Evolutionary conservation across 1,284 basidiomycete genomes (phyloP).

Genomic region (Pseudozyma sp.): DNA sequence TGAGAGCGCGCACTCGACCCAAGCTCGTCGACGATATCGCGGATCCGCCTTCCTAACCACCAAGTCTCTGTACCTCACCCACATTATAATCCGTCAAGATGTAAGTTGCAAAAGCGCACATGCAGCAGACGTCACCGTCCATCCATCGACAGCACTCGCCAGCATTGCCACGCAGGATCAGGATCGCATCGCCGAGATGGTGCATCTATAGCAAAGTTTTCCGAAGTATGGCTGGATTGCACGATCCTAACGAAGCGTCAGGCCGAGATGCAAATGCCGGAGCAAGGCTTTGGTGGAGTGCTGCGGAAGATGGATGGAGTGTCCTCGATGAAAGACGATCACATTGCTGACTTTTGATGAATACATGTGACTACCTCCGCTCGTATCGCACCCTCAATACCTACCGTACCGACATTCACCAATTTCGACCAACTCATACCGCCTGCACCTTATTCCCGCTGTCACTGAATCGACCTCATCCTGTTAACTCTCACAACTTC

Average conservation of each 20-base stretch:
- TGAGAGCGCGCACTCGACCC: constrained; percentile 1
- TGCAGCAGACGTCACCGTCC: neutral
- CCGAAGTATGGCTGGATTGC: no score
- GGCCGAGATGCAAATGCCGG: no score
- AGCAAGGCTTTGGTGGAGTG: neutral
- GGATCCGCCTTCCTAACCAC: constrained; percentile 33
- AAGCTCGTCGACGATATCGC: constrained; percentile 38
- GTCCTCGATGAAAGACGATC: neutral
- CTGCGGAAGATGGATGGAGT: neutral
- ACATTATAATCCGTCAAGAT: constrained; percentile 50
- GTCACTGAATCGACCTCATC: no score
- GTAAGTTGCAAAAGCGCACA: constrained; percentile 29
- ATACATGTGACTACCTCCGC: no score
- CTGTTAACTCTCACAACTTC: no score
- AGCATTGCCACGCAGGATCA: constrained; percentile 1
- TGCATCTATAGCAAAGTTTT: no score
- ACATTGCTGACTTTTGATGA: constrained; percentile 11
- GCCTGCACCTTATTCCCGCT: neutral
- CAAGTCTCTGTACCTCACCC: constrained; percentile 49
- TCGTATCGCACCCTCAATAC: no score
- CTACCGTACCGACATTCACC: no score
- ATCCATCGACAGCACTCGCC: neutral
- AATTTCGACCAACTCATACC: constrained; percentile 1
- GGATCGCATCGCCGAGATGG: neutral
- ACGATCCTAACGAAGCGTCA: no score